Percentiles rank a stretch among this genome's conserved stretches.
These are phyloP conservation scores for Phycomyces blakesleeanus DNA, from an alignment of 192 early-diverging fungal species.

Conservation along the genomic window DNA sequence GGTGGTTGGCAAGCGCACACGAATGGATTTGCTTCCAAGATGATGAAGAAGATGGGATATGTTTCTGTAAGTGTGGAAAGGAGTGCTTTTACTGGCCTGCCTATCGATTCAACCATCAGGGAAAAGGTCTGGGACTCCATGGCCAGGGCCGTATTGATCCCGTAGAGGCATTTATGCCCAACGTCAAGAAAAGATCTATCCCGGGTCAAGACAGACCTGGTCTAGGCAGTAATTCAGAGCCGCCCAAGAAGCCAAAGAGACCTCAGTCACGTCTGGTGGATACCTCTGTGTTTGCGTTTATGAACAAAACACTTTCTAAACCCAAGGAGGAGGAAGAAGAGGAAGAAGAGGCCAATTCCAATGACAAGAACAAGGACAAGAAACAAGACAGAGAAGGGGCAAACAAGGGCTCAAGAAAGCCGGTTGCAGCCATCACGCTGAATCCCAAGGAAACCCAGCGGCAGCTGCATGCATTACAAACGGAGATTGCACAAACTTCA, in stretches of 20 bases:
- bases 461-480: neutral
- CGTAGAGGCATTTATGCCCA: neutral
- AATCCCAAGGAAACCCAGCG: neutral
- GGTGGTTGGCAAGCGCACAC: slow-evolving; percentile 64
- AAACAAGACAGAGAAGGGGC: too few relatives aligned
- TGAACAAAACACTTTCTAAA: neutral
- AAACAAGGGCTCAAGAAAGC: neutral
- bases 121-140: slow-evolving; percentile 9
- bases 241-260: neutral
- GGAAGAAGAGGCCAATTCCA: neutral
- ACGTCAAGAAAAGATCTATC: neutral
- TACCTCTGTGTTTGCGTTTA: neutral
- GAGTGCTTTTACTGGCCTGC: neutral
- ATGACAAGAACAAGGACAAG: neutral
- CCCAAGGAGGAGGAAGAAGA: too few relatives aligned
- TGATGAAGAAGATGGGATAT: slow-evolving; percentile 66
- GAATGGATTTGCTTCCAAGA: slow-evolving; percentile 62
- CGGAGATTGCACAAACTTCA: slow-evolving; percentile 1
- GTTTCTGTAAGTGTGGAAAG: slow-evolving; percentile 11
- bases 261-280: neutral
- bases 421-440: neutral
- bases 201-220: slow-evolving; percentile 2
- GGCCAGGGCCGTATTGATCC: slow-evolving; percentile 14
- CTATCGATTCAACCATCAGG: slow-evolving; percentile 7
- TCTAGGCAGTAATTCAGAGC: neutral